Evolutionary conservation across 257 asterid genomes (phyloP), one percentile per base, ranked within the genome.

Genomic region (Scutellaria barbata): DNA sequence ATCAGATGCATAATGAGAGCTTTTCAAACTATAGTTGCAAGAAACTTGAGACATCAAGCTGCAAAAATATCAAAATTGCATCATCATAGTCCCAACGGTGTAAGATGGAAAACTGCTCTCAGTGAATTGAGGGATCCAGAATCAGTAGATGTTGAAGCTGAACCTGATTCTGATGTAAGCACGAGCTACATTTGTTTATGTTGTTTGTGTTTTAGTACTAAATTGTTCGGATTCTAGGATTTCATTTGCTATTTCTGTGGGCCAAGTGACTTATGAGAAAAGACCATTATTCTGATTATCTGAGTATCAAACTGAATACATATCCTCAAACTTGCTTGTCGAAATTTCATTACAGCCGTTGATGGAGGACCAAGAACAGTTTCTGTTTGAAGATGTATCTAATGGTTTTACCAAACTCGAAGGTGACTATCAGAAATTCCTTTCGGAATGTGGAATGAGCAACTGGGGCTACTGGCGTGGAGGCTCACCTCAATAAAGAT

Each of bases 391-490:
- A 72, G 93, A 85, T 8, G 8, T 47, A 10, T 50, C 75, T 0
- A 79, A 45, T 42, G 76, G 45, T 69, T 78, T 74, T 73, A 67
- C 68, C 41, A 77, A 84, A 68, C 82, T 88, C 10, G 92, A 88
- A 70, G 76, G 73, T 30, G 96, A 90, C 48, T 87, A 87, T 76
- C 83, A 81, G 72, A 84, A 86, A 77, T 90, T 90, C 76, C 85
- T 87, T 25, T 69, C 86, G 3, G 88, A 90, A 80, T 88, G 96
- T 81, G 92, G 95, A 79, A 87, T 87, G 83, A 81, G 88, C 76
- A 69, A 81, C 20, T 77, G 82, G 82, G 91, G 94, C 64, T 78
- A 89, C 58, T 87, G 88, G 86, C 79, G 85, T 50, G 94, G 94
- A 13, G 90, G 92, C 73, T 81, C 86, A 43, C 80, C 82, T 40